phyloP scores from a whole-genome alignment of 2,329 filamentous ascomycete genomes.

The Beauveria sp. region DNA sequence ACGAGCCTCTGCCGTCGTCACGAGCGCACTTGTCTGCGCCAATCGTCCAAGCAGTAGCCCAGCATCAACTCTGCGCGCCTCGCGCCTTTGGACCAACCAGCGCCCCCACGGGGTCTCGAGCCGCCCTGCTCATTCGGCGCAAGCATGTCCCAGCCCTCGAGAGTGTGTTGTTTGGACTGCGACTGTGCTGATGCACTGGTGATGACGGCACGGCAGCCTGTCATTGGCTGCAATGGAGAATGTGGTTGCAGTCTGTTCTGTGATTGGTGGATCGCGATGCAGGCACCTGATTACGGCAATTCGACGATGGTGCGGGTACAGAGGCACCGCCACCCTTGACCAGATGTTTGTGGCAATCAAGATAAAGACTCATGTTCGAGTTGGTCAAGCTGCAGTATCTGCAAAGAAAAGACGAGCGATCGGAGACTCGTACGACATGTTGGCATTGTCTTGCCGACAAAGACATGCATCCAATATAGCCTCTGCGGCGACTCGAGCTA shows the following conservation, averaged over 20 bases:
- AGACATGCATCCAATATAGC: too few species aligned
- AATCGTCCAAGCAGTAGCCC: background rate
- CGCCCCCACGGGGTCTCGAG: background rate
- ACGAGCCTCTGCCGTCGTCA: background rate
- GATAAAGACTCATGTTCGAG: too few species aligned
- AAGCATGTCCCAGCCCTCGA: background rate
- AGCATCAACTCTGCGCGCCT: background rate
- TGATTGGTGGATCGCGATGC: slow-evolving; percentile 15
- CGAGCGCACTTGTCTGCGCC: background rate
- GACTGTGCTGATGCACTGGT: background rate
- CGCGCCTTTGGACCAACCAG: background rate
- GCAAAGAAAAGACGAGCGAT: too few species aligned
- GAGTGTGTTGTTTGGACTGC: background rate
- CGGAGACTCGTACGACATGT: too few species aligned
- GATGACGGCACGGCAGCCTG: background rate
- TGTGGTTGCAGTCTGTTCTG: slow-evolving; percentile 14
- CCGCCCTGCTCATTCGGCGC: background rate
- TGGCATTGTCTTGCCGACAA: too few species aligned
- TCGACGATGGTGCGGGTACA: background rate
- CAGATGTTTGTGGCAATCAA: too few species aligned
- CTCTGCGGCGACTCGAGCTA: too few species aligned
- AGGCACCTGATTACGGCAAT: slow-evolving; percentile 8
- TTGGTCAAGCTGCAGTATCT: too few species aligned
- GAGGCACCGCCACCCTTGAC: too few species aligned
- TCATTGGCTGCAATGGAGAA: slow-evolving; percentile 14